Percentiles rank a stretch among this genome's conserved stretches.
Conservation (phyloP, 2,329 filamentous ascomycete species). For the Podosphaera fusca region DNA sequence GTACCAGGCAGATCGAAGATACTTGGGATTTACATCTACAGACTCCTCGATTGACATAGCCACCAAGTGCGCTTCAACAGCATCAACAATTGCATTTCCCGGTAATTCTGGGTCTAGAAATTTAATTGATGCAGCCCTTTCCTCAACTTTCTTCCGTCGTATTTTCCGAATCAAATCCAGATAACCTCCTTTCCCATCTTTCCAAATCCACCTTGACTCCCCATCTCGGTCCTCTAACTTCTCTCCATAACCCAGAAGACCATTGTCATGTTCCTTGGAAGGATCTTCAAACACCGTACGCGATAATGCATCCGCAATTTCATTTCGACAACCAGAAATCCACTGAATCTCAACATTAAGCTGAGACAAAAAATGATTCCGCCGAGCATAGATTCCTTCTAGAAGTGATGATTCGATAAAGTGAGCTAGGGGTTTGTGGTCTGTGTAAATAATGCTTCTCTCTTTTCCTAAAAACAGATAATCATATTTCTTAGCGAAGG, state of each 20-base stretch:
- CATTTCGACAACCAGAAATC: neutral
- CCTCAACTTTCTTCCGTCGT: neutral
- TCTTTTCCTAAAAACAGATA: slow-evolving; percentile 1
- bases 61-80: neutral
- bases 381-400: neutral
- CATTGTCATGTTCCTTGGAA: neutral
- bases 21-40: neutral
- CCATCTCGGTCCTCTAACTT: neutral
- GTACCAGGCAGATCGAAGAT: neutral
- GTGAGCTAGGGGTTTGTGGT: neutral
- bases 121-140: neutral
- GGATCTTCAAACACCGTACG: neutral
- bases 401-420: neutral
- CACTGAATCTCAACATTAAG: slow-evolving; percentile 1
- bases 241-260: neutral
- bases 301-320: neutral
- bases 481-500: neutral
- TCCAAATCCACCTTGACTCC: neutral
- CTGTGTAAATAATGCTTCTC: neutral
- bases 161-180: neutral
- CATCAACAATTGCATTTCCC: neutral
- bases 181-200: neutral
- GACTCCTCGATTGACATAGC: neutral
- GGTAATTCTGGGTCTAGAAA: neutral
- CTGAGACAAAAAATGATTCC: neutral